Conservation (phyloP, 208 protist genomes). For the Porcisia deanei region DNA sequence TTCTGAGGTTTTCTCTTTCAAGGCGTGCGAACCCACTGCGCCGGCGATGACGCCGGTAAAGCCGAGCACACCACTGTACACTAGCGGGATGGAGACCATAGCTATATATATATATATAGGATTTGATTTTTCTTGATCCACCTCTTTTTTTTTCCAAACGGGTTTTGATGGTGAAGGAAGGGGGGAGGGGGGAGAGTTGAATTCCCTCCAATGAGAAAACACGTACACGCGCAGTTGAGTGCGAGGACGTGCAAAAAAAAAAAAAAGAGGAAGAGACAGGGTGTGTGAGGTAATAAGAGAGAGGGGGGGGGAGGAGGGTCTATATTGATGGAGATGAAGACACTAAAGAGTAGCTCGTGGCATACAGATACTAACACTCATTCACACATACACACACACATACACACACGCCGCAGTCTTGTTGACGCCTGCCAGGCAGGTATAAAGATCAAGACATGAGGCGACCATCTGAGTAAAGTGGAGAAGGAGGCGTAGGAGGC, state of each 20-base stretch:
- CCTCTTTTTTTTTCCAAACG: neutral
- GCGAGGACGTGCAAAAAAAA: neutral
- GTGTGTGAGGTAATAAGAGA: neutral
- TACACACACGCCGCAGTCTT: no score
- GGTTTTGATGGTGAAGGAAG: no score
- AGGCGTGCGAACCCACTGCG: constrained; percentile 40
- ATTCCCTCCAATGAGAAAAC: neutral
- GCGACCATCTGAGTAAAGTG: no score
- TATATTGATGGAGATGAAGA: neutral
- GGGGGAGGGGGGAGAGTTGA: no score
- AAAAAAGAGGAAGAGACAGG: neutral
- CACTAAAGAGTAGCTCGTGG: neutral
- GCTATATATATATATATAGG: neutral
- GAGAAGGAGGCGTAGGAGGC: no score
- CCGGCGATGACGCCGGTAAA: constrained; percentile 37
- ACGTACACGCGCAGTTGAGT: neutral
- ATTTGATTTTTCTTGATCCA: no score
- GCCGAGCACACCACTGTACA: constrained; percentile 38
- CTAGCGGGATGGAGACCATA: constrained; percentile 22
- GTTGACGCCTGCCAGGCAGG: no score
- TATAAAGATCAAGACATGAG: no score
- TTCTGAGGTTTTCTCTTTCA: constrained; percentile 26
- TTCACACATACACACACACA: no score
- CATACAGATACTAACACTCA: no score
- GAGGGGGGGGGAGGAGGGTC: neutral